phyloP scores from a whole-genome alignment of 148 eudicot genomes.

The Fagopyrum esculentum region DNA sequence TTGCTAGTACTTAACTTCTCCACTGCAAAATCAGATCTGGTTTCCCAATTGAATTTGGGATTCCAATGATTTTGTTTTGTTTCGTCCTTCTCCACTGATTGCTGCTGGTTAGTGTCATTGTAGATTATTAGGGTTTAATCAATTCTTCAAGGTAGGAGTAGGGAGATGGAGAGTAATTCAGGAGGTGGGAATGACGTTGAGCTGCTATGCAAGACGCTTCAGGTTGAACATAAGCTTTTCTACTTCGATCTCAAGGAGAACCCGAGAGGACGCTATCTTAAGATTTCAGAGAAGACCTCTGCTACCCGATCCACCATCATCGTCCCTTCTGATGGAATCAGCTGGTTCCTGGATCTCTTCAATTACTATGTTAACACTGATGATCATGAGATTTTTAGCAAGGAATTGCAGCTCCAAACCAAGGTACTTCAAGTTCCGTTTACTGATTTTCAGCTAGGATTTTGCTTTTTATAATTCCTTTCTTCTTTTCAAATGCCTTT shows the following conservation, averaged over 20 bases:
- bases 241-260: slow-evolving; percentile 98
- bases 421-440: slow-evolving; percentile 31
- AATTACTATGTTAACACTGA: slow-evolving; percentile 80
- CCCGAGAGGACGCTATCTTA: slow-evolving; percentile 89
- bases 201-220: slow-evolving; percentile 70
- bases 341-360: slow-evolving; percentile 88
- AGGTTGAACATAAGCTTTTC: slow-evolving; percentile 92
- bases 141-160: background rate
- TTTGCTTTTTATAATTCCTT: background rate
- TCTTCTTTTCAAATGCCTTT: background rate
- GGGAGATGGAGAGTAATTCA: slow-evolving; percentile 45
- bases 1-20: background rate
- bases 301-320: slow-evolving; percentile 88
- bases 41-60: background rate
- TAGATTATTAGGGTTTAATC: background rate
- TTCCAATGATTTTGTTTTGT: background rate
- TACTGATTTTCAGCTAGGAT: background rate
- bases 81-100: slow-evolving; percentile 1
- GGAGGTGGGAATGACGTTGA: slow-evolving; percentile 75
- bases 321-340: slow-evolving; percentile 74
- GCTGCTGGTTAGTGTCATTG: background rate
- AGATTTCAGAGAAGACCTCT: slow-evolving; percentile 97
- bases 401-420: slow-evolving; percentile 86
- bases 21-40: background rate
- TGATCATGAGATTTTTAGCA: slow-evolving; percentile 71